phyloP scores from a whole-genome alignment of 495 filamentous ascomycete genomes.

The Cladorrhinum samala region DNA sequence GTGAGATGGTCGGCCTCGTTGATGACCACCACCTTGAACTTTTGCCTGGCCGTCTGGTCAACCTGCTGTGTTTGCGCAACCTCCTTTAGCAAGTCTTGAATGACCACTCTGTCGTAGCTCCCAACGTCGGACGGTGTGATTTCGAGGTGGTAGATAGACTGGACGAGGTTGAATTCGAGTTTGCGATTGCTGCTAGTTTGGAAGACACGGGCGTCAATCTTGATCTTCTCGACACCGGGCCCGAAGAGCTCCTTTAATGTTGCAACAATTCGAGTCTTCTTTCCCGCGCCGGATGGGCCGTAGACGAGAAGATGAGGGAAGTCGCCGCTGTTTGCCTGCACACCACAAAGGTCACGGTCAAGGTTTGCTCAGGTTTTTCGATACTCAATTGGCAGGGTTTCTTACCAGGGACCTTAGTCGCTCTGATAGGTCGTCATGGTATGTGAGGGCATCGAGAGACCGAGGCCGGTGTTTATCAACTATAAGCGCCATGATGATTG shows the following conservation, averaged over 20 bases:
- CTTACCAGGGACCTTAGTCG: constrained; percentile 81
- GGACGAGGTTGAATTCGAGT: constrained; percentile 96
- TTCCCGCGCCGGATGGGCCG: constrained; percentile 91
- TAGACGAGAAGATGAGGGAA: constrained; percentile 97
- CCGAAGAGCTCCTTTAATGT: constrained; percentile 90
- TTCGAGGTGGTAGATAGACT: constrained; percentile 93
- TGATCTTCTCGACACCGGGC: constrained; percentile 91
- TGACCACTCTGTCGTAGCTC: constrained; percentile 87
- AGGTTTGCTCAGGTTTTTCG: constrained; percentile 8
- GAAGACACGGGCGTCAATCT: constrained; percentile 93
- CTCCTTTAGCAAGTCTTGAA: constrained; percentile 94
- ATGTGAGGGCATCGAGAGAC: constrained; percentile 77
- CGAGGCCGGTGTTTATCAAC: constrained; percentile 94
- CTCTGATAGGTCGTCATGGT: constrained; percentile 82
- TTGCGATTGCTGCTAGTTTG: constrained; percentile 93
- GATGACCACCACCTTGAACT: constrained; percentile 97
- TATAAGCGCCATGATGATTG: constrained; percentile 56
- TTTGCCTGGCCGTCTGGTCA: constrained; percentile 77
- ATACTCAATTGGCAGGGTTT: background rate
- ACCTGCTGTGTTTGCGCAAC: constrained; percentile 98
- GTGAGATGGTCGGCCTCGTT: constrained; percentile 97
- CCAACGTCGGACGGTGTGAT: constrained; percentile 98
- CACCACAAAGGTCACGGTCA: background rate
- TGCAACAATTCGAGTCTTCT: constrained; percentile 93
- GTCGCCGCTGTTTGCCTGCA: constrained; percentile 87